These are phyloP conservation scores for Echeveria elegans DNA, from an alignment of 164 flowering plant species.

Conservation along the genomic window DNA sequence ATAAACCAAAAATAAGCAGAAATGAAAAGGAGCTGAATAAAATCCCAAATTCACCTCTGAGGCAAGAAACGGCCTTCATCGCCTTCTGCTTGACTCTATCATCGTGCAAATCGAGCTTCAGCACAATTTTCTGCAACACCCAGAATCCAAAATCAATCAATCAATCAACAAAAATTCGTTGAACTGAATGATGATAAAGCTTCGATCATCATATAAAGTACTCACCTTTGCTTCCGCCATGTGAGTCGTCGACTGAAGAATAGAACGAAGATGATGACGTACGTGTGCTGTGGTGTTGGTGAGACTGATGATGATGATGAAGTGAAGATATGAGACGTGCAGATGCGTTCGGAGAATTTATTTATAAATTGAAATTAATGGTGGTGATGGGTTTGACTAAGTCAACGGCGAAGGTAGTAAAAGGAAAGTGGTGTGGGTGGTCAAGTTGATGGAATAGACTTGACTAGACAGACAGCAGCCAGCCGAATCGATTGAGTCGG, in stretches of 20 bases:
- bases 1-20: neutral
- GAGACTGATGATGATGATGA: neutral
- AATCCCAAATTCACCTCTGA: conserved; percentile 21
- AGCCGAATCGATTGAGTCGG: neutral
- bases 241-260: neutral
- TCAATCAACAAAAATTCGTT: neutral
- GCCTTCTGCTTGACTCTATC: conserved; percentile 34
- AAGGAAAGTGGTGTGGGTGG: neutral
- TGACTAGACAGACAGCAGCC: neutral
- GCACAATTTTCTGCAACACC: conserved; percentile 30
- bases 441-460: neutral
- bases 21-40: neutral
- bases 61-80: conserved; percentile 29
- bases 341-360: neutral
- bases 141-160: neutral
- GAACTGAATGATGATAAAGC: neutral
- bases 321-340: neutral
- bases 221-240: conserved; percentile 2
- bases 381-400: neutral
- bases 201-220: neutral
- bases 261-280: neutral
- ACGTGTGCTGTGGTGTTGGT: neutral
- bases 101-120: conserved; percentile 28
- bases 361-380: neutral
- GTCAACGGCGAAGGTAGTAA: neutral